Base-by-base conservation (phyloP, 2,329 filamentous ascomycete species). In the Aspergillus terreus region DNA sequence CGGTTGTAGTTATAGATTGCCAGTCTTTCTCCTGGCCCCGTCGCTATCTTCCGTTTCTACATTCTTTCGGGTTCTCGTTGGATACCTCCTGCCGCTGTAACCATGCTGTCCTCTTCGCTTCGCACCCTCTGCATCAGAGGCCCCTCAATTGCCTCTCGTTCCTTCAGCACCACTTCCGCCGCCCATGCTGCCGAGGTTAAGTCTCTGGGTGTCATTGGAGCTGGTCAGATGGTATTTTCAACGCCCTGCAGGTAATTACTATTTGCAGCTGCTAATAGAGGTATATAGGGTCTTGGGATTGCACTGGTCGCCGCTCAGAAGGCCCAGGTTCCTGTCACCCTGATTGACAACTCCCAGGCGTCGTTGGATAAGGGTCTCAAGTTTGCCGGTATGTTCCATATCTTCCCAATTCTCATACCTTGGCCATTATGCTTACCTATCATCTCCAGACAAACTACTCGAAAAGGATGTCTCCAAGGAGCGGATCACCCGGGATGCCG, bases 381-480 rank as follows among this genome's bases (percentile, higher is more conserved):
- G 53, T 97, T 99, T 73, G 92, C 92, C 60, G 87, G 88, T 90
- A 74, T 56, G 76, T 47, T 46, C 14, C 12, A 43, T 6, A 15
- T 2, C 35, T 11, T 38, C 15, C n/a, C 35, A 15, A 14, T 17
- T 38, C 35, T 38, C 5, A 23, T 17, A 4, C 35, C 15, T 2
- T 38, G 6, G 2, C 14, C 10, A 6, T 9, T 11, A 38, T 38
- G 6, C 27, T 30, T 11, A 38, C 5, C 14, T 41, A 14, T 19
- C 33, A 14, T 19, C 33, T 46, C 10, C 65, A 90, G 91, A 96
- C 67, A 96, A 95, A 71, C 85, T 99, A 6, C 83, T 99, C 5
- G 85, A 87, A 57, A 99, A 96, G 72, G 91, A 97, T 73, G 88
- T 99, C 21, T 78, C 85, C 65, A 99, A 97, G 75, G 82, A 90